Evolutionary conservation across 2,329 filamentous ascomycete genomes (phyloP).

Genomic region (Colletotrichum truncatum): DNA sequence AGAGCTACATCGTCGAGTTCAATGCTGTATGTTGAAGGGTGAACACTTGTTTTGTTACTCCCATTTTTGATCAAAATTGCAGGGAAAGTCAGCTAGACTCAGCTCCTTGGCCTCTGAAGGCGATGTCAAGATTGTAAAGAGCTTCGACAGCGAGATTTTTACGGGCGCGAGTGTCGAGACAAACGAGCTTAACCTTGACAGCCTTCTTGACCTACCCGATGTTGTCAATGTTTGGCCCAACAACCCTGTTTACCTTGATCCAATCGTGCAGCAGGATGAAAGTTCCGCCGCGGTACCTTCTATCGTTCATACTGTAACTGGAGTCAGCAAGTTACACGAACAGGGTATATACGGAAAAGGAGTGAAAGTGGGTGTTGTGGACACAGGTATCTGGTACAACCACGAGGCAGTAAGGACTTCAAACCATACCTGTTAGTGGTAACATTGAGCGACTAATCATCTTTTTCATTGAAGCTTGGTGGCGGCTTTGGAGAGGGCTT

Average conservation of each 20-base stretch:
- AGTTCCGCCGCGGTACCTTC: not conserved
- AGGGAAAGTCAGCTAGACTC: not conserved
- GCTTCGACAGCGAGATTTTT: slow-evolving; percentile 40
- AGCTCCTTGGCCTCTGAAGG: not conserved
- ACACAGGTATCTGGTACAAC: slow-evolving; percentile 50
- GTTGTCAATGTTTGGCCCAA: slow-evolving; percentile 47
- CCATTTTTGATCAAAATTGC: not conserved
- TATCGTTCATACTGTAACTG: slow-evolving; percentile 45
- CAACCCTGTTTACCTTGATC: slow-evolving; percentile 2
- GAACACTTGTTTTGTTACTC: too few relatives aligned
- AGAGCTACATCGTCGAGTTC: slow-evolving; percentile 28
- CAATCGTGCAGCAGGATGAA: not conserved
- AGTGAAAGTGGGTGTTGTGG: slow-evolving; percentile 48
- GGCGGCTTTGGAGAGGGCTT: slow-evolving; percentile 23
- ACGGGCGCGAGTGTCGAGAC: slow-evolving; percentile 44
- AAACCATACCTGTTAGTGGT: accelerated
- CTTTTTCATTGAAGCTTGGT: slow-evolving; percentile 12
- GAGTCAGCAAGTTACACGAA: slow-evolving; percentile 47
- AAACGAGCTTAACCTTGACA: slow-evolving; percentile 42
- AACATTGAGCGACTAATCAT: too few relatives aligned
- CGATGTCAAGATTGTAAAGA: slow-evolving; percentile 14
- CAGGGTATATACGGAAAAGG: slow-evolving; percentile 48
- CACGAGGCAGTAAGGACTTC: slow-evolving; percentile 44
- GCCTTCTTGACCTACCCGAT: slow-evolving; percentile 41
- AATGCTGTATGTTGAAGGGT: not conserved